These are phyloP conservation scores for Arthrobotrys pseudoclavata DNA, from an alignment of 2,329 filamentous ascomycete genomes.

Conservation along the genomic window DNA sequence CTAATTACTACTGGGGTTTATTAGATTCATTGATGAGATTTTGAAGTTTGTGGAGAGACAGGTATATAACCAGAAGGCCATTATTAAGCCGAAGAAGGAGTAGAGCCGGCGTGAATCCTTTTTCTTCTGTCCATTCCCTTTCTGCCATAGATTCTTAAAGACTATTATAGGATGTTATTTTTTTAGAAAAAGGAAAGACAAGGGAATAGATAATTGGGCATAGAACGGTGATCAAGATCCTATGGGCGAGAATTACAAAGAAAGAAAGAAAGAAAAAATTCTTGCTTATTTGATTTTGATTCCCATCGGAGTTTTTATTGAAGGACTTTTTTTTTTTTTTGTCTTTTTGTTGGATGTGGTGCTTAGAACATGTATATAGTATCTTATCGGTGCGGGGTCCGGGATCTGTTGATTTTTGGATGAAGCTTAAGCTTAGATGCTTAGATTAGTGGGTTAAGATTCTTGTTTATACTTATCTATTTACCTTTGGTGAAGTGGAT, in stretches of 20 bases:
- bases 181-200: slow-evolving; percentile 12
- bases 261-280: slow-evolving; percentile 1
- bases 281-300: background rate
- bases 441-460: slow-evolving; percentile 11
- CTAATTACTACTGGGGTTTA: slow-evolving; percentile 22
- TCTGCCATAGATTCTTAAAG: slow-evolving; percentile 10
- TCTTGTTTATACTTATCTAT: slow-evolving; percentile 19
- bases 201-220: slow-evolving; percentile 9
- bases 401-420: background rate
- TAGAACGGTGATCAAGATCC: background rate
- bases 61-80: slow-evolving; percentile 72
- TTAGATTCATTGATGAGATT: slow-evolving; percentile 82
- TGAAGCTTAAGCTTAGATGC: slow-evolving; percentile 2
- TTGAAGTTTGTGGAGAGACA: slow-evolving; percentile 83
- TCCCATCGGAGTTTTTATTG: slow-evolving; percentile 10
- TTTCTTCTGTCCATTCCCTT: slow-evolving; percentile 15
- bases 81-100: slow-evolving; percentile 50
- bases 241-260: slow-evolving; percentile 6
- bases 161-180: background rate
- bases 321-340: background rate
- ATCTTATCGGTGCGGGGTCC: slow-evolving; percentile 4
- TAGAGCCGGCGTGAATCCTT: background rate
- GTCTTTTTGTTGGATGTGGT: background rate
- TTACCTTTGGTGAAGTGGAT: background rate
- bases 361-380: slow-evolving; percentile 24